These are phyloP conservation scores for Ambrosia trifida DNA, from an alignment of 129 eudicot species.

Conservation along the genomic window DNA sequence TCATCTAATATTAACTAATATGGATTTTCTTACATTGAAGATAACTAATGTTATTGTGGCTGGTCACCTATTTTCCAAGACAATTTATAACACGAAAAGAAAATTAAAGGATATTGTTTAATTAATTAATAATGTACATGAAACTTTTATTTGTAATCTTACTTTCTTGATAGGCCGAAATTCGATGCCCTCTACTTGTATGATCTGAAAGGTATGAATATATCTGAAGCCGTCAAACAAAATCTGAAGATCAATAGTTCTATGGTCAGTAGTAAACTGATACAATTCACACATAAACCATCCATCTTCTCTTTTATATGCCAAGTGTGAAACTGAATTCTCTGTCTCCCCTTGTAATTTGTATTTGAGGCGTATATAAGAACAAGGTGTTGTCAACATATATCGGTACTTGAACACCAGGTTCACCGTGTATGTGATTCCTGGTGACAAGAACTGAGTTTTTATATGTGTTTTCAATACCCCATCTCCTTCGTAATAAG, in stretches of 20 bases:
- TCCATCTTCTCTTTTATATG: not conserved
- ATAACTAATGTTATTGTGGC: not conserved
- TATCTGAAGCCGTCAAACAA: not conserved
- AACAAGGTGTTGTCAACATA: not conserved
- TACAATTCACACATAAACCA: not conserved
- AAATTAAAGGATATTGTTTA: not conserved
- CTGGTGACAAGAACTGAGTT: not conserved
- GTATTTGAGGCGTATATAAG: not conserved
- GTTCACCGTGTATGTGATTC: conserved; percentile 11
- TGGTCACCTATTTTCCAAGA: not conserved
- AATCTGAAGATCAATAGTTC: not conserved
- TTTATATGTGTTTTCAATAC: not conserved
- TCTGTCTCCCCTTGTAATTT: not conserved
- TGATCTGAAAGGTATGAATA: no score
- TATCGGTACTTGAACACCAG: conserved; percentile 5
- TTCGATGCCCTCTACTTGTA: not conserved
- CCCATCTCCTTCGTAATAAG: no score
- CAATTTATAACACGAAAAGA: not conserved
- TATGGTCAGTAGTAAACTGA: not conserved
- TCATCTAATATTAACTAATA: not conserved
- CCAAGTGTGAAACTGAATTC: not conserved
- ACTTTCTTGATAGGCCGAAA: conserved; percentile 2
- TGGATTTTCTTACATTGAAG: no score
- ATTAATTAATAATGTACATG: not conserved
- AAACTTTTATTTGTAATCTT: not conserved